Evolutionary conservation across 805 yeast species (phyloP).

Genomic region (Scheffersomyces spartinae): DNA sequence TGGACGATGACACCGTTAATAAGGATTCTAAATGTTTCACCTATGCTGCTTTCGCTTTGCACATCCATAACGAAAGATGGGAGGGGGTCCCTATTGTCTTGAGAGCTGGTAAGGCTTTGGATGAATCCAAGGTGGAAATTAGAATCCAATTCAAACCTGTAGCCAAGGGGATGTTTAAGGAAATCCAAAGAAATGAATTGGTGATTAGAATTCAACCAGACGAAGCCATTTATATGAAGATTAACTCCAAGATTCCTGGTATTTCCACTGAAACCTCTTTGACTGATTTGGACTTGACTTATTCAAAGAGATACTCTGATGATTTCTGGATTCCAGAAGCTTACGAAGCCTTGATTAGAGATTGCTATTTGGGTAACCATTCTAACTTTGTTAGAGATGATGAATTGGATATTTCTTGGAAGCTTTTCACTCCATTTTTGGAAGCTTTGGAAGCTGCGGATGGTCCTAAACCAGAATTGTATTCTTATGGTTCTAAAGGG

Average conservation of each 20-base stretch:
- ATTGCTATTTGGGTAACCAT: conserved; percentile 84
- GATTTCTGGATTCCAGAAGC: conserved; percentile 97
- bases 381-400: conserved; percentile 97
- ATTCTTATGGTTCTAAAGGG: conserved; percentile 88
- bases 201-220: conserved; percentile 91
- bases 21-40: conserved; percentile 80
- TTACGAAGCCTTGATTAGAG: conserved; percentile 89
- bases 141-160: conserved; percentile 86
- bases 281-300: conserved; percentile 86
- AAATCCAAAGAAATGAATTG: conserved; percentile 82
- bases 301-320: conserved; percentile 61
- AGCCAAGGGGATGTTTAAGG: conserved; percentile 68
- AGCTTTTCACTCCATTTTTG: conserved; percentile 82
- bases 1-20: conserved; percentile 86
- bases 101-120: conserved; percentile 97
- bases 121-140: conserved; percentile 89
- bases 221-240: conserved; percentile 87
- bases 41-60: conserved; percentile 72
- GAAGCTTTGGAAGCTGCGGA: conserved; percentile 62
- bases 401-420: conserved; percentile 91
- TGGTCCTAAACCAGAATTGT: conserved; percentile 56
- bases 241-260: conserved; percentile 92
- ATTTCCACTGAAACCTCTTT: conserved; percentile 69
- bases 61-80: conserved; percentile 92
- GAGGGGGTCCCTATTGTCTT: conserved; percentile 93